Evolutionary conservation across 192 early-diverging fungal species (phyloP).

Genomic region (Coemansia pectinata): DNA sequence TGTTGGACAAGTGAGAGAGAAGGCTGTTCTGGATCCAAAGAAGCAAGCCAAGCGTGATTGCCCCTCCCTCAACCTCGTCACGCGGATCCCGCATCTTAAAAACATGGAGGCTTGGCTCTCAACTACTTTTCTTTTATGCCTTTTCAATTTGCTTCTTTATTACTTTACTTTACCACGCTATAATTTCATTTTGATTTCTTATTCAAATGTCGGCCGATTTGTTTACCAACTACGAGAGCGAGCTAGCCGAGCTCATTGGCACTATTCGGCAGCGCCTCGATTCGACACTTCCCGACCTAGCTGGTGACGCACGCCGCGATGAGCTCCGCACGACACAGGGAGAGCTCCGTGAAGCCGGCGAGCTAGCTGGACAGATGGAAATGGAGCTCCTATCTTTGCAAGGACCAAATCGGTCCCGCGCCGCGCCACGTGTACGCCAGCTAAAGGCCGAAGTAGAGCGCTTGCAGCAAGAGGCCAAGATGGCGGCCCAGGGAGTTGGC

Average conservation of each 20-base stretch:
- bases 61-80: neutral
- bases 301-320: slow-evolving; percentile 56
- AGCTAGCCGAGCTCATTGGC: slow-evolving; percentile 65
- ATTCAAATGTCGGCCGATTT: slow-evolving; percentile 64
- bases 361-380: slow-evolving; percentile 94
- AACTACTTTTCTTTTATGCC: neutral
- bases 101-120: neutral
- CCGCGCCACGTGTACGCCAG: slow-evolving; percentile 66
- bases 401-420: slow-evolving; percentile 60
- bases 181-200: neutral
- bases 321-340: slow-evolving; percentile 61
- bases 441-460: slow-evolving; percentile 83
- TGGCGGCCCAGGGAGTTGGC: slow-evolving; percentile 24
- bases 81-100: neutral
- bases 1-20: neutral
- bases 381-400: slow-evolving; percentile 83
- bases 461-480: slow-evolving; percentile 67
- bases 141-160: neutral
- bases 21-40: neutral
- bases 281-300: slow-evolving; percentile 59
- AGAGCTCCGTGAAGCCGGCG: slow-evolving; percentile 87
- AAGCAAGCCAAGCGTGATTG: neutral
- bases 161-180: neutral
- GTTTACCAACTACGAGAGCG: slow-evolving; percentile 86
- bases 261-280: slow-evolving; percentile 62